Percentiles rank a stretch among this genome's conserved stretches.
These are phyloP conservation scores for Xenoacremonium recifei DNA, from an alignment of 2,329 filamentous ascomycete species.

Conservation along the genomic window DNA sequence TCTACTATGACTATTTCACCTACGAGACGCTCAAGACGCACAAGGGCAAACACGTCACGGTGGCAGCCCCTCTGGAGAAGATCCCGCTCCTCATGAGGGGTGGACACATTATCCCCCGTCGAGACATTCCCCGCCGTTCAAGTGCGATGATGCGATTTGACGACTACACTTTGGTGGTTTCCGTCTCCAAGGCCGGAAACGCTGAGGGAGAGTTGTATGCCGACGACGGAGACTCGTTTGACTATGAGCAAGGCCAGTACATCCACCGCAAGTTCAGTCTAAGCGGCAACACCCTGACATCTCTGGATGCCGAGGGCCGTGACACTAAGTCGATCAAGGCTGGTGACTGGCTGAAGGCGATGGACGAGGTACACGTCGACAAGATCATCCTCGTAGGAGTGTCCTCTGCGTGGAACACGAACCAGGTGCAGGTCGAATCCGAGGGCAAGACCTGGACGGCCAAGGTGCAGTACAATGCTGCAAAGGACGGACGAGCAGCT, in stretches of 20 bases:
- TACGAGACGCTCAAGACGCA: slow-evolving; percentile 71
- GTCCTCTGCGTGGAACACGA: slow-evolving; percentile 68
- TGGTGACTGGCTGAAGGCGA: slow-evolving; percentile 74
- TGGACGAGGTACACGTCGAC: slow-evolving; percentile 77
- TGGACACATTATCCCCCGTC: slow-evolving; percentile 86
- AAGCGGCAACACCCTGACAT: slow-evolving; percentile 58
- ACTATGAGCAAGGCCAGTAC: slow-evolving; percentile 81
- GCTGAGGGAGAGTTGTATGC: slow-evolving; percentile 83
- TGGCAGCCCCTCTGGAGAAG: slow-evolving; percentile 78
- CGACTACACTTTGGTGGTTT: slow-evolving; percentile 86
- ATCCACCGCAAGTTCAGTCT: slow-evolving; percentile 82
- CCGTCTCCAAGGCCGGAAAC: slow-evolving; percentile 55
- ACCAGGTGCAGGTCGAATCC: slow-evolving; percentile 54
- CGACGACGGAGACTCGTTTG: slow-evolving; percentile 92
- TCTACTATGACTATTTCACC: slow-evolving; percentile 95
- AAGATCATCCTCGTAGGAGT: slow-evolving; percentile 82
- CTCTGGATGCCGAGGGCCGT: slow-evolving; percentile 62
- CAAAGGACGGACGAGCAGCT: slow-evolving; percentile 44
- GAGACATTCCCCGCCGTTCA: slow-evolving; percentile 83
- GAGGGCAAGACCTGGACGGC: slow-evolving; percentile 55
- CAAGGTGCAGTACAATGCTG: slow-evolving; percentile 58
- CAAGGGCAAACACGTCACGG: slow-evolving; percentile 65
- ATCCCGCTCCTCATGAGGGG: slow-evolving; percentile 91
- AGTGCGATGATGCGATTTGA: slow-evolving; percentile 89
- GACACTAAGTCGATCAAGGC: slow-evolving; percentile 52